Conservation (phyloP, 2,329 filamentous ascomycete genomes). For the Chaetomium sp. region DNA sequence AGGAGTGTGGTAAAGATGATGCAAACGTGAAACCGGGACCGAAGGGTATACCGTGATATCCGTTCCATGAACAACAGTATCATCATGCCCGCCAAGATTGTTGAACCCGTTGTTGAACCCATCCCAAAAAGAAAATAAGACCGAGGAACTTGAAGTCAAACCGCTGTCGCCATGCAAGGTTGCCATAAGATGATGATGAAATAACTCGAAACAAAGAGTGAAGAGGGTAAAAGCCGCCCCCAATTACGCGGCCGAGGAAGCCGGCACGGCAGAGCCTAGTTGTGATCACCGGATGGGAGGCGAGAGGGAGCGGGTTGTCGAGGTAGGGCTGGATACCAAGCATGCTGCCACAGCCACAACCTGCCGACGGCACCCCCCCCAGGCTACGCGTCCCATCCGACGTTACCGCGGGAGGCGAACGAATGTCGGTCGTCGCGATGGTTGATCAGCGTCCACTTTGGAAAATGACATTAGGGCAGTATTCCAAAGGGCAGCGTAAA, state of each 20-base stretch:
- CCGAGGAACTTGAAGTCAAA: background rate
- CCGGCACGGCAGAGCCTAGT: background rate
- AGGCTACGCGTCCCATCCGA: background rate
- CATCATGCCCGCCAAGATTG: background rate
- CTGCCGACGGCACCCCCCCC: background rate
- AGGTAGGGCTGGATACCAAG: conserved; percentile 1
- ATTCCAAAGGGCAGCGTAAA: background rate
- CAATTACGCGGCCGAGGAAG: background rate
- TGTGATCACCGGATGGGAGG: background rate
- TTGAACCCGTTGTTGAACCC: background rate
- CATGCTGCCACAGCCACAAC: conserved; percentile 6
- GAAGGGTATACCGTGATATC: conserved; percentile 18
- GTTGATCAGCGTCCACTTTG: background rate
- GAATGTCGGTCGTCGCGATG: background rate
- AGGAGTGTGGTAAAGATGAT: background rate
- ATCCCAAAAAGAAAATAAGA: background rate
- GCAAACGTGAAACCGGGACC: background rate
- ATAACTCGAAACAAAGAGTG: background rate
- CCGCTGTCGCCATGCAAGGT: background rate
- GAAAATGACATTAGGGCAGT: background rate
- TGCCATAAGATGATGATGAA: background rate
- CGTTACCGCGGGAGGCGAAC: background rate
- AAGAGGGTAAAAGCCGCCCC: background rate
- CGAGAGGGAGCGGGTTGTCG: background rate
- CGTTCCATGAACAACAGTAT: background rate